Percentiles rank a stretch among this genome's conserved stretches.
phyloP scores from a whole-genome alignment of 441 rosid species.

The California macrophylla region DNA sequence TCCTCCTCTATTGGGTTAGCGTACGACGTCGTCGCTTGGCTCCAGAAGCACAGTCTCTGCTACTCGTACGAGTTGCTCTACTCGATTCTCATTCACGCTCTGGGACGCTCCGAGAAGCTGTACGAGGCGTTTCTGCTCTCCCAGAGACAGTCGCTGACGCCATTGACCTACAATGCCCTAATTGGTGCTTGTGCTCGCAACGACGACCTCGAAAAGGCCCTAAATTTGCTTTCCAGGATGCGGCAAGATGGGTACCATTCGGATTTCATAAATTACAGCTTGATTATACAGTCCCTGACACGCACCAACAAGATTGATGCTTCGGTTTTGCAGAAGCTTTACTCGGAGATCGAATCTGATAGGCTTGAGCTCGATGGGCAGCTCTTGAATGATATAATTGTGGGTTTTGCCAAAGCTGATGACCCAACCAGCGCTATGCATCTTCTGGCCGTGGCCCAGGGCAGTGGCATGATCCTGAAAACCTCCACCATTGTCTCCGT shows the following conservation, averaged over 20 bases:
- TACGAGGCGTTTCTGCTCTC: conserved; percentile 91
- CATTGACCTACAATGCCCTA: conserved; percentile 83
- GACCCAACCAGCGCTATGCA: conserved; percentile 59
- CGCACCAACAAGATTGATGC: conserved; percentile 61
- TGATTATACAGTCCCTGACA: conserved; percentile 63
- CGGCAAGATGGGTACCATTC: conserved; percentile 76
- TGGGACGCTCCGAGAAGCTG: conserved; percentile 86
- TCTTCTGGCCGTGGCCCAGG: conserved; percentile 67
- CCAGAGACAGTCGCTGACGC: conserved; percentile 60
- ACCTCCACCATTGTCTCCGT: conserved; percentile 54
- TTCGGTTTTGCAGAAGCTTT: conserved; percentile 56
- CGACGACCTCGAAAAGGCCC: conserved; percentile 76
- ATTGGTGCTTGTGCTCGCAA: conserved; percentile 85
- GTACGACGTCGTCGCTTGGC: conserved; percentile 81
- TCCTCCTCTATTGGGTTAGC: conserved; percentile 48
- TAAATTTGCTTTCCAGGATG: conserved; percentile 78
- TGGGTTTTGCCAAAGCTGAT: conserved; percentile 79
- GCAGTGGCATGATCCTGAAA: conserved; percentile 56
- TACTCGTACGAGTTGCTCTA: conserved; percentile 89
- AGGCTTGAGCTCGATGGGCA: conserved; percentile 67
- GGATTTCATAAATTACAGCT: conserved; percentile 77
- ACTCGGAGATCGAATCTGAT: conserved; percentile 54
- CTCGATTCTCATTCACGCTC: conserved; percentile 82
- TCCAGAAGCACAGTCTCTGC: conserved; percentile 76
- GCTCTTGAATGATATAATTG: conserved; percentile 66